Percentiles rank a stretch among this genome's conserved stretches.
Conservation (phyloP, 306 rosid species). For the Gastrolobium bilobum region DNA sequence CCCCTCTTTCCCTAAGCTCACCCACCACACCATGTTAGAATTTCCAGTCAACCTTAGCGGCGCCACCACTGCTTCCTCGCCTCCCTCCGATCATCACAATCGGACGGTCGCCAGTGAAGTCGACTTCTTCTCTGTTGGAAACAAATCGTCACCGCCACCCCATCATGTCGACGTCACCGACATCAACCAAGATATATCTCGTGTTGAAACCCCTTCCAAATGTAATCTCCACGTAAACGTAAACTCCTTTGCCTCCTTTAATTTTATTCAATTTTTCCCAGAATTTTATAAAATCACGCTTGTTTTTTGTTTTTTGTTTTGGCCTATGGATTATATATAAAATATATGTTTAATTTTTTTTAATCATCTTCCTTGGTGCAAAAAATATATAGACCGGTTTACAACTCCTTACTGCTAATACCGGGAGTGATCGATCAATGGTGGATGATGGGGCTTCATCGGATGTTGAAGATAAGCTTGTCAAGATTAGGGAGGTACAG, state of each 20-base stretch:
- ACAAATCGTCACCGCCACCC: conserved; percentile 3
- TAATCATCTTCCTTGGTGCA: neutral
- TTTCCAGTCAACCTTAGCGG: conserved; percentile 51
- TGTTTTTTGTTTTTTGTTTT: too few species aligned
- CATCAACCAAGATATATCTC: conserved; percentile 57
- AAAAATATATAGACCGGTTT: conserved; percentile 61
- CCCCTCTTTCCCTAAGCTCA: conserved; percentile 30
- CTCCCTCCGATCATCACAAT: conserved; percentile 25
- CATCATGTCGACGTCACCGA: conserved; percentile 13
- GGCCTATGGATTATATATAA: too few species aligned
- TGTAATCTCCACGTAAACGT: conserved; percentile 59
- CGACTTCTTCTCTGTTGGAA: conserved; percentile 67
- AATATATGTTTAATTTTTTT: neutral
- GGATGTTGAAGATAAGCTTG: conserved; percentile 58
- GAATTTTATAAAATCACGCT: neutral
- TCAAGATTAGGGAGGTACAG: conserved; percentile 62
- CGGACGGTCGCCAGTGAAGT: conserved; percentile 54
- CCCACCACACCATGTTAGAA: conserved; percentile 53
- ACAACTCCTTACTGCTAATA: conserved; percentile 69
- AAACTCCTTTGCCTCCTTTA: neutral
- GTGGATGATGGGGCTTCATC: conserved; percentile 74
- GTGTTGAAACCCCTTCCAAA: conserved; percentile 14
- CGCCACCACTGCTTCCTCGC: neutral
- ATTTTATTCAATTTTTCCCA: neutral
- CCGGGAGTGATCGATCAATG: conserved; percentile 70